phyloP scores from a whole-genome alignment of 176 grass and related monocot species.

The Phragmites australis region DNA sequence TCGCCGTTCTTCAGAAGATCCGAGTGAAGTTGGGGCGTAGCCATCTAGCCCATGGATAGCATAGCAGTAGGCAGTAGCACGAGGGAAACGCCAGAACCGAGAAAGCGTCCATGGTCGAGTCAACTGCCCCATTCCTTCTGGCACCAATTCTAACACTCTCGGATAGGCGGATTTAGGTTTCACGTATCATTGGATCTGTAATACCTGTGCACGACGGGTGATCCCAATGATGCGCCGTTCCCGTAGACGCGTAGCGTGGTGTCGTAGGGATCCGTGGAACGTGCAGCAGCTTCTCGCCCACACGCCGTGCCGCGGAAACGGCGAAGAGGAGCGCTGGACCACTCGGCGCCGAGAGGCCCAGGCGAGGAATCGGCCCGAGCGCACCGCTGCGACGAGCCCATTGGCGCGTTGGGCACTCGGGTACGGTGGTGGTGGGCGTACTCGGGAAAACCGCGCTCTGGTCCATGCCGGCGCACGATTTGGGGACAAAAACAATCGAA shows the following conservation, averaged over 20 bases:
- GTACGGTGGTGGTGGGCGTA: neutral
- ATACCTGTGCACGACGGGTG: no score
- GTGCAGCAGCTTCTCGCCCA: neutral
- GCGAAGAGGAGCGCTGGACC: neutral
- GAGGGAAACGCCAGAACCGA: neutral
- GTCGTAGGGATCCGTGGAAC: neutral
- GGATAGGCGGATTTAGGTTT: no score
- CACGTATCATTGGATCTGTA: no score
- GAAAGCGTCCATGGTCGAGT: constrained; percentile 28
- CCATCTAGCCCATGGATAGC: neutral
- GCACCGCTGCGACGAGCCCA: neutral
- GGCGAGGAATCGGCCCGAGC: neutral
- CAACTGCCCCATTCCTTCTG: constrained; percentile 22
- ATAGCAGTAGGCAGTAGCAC: constrained; percentile 3
- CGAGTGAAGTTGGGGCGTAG: constrained; percentile 1
- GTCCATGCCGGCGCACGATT: neutral
- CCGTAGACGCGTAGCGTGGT: neutral
- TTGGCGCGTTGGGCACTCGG: neutral
- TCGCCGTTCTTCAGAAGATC: constrained; percentile 37
- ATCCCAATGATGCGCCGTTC: neutral
- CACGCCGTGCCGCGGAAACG: constrained; percentile 7
- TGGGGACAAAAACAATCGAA: neutral
- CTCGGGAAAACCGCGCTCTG: neutral
- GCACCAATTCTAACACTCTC: neutral
- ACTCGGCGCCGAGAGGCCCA: constrained; percentile 21